A percentile compares a stretch with the other conserved stretches of the same genome.
These are phyloP conservation scores for Flaveria bidentis DNA, from an alignment of 129 eudicot species.

Conservation along the genomic window DNA sequence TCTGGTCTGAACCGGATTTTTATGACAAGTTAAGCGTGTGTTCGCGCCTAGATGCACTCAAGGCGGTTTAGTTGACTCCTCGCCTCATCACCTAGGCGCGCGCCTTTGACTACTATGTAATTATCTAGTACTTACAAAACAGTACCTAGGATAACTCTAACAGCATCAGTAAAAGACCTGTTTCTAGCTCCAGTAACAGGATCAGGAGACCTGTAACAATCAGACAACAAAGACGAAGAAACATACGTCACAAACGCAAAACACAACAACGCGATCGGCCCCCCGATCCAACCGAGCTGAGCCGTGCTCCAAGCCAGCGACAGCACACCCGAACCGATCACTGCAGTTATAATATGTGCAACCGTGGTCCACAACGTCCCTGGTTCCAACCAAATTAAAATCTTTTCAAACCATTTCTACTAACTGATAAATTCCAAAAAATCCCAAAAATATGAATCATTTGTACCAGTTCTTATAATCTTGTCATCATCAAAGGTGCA, in stretches of 20 bases:
- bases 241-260: slow-evolving; percentile 49
- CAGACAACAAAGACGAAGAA: slow-evolving; percentile 46
- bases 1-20: too few species aligned
- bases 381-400: slow-evolving; percentile 21
- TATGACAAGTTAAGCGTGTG: too few species aligned
- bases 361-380: slow-evolving; percentile 57
- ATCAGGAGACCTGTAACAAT: slow-evolving; percentile 68
- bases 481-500: slow-evolving; percentile 21
- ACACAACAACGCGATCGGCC: slow-evolving; percentile 39
- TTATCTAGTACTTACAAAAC: too few species aligned
- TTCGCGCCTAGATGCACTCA: too few species aligned
- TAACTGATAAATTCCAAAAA: neutral
- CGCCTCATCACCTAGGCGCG: too few species aligned
- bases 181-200: slow-evolving; percentile 59
- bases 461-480: slow-evolving; percentile 39
- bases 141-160: slow-evolving; percentile 49
- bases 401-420: neutral
- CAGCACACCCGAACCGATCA: slow-evolving; percentile 66
- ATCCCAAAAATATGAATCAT: neutral
- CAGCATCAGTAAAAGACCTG: slow-evolving; percentile 47
- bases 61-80: too few species aligned
- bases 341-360: slow-evolving; percentile 69
- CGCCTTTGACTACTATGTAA: too few species aligned
- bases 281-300: slow-evolving; percentile 70
- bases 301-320: slow-evolving; percentile 76